A percentile compares a stretch with the other conserved stretches of the same genome.
Evolutionary conservation across 2,329 filamentous ascomycete species (phyloP).

Genomic region (Hymenoscyphus salicellus): DNA sequence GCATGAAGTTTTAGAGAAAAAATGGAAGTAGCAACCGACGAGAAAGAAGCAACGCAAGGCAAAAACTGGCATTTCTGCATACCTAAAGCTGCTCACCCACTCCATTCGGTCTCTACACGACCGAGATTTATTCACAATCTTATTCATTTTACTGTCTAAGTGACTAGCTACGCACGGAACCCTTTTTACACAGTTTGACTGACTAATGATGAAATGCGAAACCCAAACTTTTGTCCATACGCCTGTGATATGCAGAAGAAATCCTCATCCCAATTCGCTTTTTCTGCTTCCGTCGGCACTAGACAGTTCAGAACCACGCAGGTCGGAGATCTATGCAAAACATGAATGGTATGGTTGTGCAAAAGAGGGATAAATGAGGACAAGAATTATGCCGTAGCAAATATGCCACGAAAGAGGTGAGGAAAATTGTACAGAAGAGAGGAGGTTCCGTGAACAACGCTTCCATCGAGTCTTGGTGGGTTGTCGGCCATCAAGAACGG

Average conservation of each 20-base stretch:
- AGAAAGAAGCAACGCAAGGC: neutral
- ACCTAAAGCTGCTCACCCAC: slow-evolving; percentile 6
- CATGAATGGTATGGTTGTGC: slow-evolving; percentile 19
- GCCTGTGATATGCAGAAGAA: slow-evolving; percentile 33
- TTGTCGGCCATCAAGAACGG: slow-evolving; percentile 17
- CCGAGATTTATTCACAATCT: neutral
- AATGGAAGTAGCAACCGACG: neutral
- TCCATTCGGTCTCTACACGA: neutral
- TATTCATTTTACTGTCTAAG: neutral
- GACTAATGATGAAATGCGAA: slow-evolving; percentile 2
- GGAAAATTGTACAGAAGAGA: slow-evolving; percentile 32
- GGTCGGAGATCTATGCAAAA: slow-evolving; percentile 37
- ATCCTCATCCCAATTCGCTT: slow-evolving; percentile 34
- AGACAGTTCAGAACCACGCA: slow-evolving; percentile 32
- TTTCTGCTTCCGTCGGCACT: slow-evolving; percentile 28
- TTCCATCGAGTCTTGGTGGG: slow-evolving; percentile 12
- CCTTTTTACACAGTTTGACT: neutral
- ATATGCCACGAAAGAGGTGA: slow-evolving; percentile 22
- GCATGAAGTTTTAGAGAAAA: neutral
- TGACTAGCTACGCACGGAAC: neutral
- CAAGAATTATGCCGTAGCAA: slow-evolving; percentile 22
- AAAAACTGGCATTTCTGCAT: slow-evolving; percentile 21
- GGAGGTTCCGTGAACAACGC: slow-evolving; percentile 21
- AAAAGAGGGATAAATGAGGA: slow-evolving; percentile 17
- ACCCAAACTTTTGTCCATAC: slow-evolving; percentile 32